Evolutionary conservation across 1,284 basidiomycete species (phyloP).

Genomic region (Marasmius sp.): DNA sequence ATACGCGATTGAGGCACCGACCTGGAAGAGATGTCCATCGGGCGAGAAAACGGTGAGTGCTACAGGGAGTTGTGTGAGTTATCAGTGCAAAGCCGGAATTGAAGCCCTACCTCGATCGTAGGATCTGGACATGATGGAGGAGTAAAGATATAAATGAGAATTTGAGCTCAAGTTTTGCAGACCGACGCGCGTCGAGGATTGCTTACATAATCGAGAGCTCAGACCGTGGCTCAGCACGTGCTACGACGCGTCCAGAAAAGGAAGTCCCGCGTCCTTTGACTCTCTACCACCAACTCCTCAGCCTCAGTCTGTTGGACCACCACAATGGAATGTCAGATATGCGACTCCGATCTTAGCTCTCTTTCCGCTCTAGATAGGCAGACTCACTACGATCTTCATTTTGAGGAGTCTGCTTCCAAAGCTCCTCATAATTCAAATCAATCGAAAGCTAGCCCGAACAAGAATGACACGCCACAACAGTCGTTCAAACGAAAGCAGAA

Average conservation of each 20-base stretch:
- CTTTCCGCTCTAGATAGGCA: constrained; percentile 35
- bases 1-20: constrained; percentile 32
- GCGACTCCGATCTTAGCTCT: constrained; percentile 38
- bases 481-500: constrained; percentile 9
- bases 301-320: neutral
- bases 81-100: neutral
- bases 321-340: constrained; percentile 46
- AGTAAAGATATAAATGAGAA: constrained; percentile 5
- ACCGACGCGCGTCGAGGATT: constrained; percentile 57
- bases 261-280: neutral
- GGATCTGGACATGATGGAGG: constrained; percentile 63
- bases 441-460: neutral
- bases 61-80: constrained; percentile 26
- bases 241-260: neutral
- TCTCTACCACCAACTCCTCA: neutral
- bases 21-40: constrained; percentile 93
- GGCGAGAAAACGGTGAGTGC: constrained; percentile 94
- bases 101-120: constrained; percentile 69
- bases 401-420: constrained; percentile 19
- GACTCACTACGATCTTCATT: constrained; percentile 51
- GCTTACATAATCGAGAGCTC: constrained; percentile 30
- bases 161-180: neutral
- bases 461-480: neutral
- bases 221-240: constrained; percentile 2
- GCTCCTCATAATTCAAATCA: neutral